These are phyloP conservation scores for Arthrobotrys musiformis DNA, from an alignment of 2,329 filamentous ascomycete genomes.

Conservation along the genomic window DNA sequence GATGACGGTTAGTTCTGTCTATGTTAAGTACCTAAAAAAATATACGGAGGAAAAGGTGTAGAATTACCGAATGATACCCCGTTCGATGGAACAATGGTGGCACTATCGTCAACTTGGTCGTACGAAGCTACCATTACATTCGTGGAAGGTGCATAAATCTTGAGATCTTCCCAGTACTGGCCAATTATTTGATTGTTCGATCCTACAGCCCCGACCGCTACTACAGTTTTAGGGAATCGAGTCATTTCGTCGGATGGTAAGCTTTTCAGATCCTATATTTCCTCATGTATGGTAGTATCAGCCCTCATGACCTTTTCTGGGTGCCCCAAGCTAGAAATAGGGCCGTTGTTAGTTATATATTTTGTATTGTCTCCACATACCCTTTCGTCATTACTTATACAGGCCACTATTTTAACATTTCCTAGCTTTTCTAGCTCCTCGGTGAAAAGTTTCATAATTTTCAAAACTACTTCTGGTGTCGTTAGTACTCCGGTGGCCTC, in stretches of 20 bases:
- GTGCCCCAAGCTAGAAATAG: too few relatives aligned
- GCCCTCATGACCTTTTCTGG: too few relatives aligned
- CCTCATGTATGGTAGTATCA: too few relatives aligned
- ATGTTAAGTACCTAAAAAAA: not conserved
- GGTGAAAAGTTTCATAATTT: not conserved
- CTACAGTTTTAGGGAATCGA: not conserved
- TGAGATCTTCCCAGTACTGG: not conserved
- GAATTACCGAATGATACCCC: not conserved
- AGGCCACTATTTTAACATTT: not conserved
- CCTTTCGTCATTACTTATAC: not conserved
- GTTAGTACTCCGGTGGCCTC: not conserved
- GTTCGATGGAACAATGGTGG: not conserved
- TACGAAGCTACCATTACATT: not conserved
- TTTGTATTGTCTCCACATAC: too few relatives aligned
- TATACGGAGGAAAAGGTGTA: not conserved
- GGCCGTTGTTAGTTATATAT: too few relatives aligned
- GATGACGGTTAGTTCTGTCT: not conserved
- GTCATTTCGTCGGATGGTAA: not conserved
- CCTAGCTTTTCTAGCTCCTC: not conserved
- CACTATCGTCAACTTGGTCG: not conserved
- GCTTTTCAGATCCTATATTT: too few relatives aligned
- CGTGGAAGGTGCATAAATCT: not conserved
- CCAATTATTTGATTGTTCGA: not conserved
- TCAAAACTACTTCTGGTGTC: not conserved
- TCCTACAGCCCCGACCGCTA: not conserved